Base-by-base conservation (phyloP, 2,329 filamentous ascomycete species). In the Leptosphaerulina australis region DNA sequence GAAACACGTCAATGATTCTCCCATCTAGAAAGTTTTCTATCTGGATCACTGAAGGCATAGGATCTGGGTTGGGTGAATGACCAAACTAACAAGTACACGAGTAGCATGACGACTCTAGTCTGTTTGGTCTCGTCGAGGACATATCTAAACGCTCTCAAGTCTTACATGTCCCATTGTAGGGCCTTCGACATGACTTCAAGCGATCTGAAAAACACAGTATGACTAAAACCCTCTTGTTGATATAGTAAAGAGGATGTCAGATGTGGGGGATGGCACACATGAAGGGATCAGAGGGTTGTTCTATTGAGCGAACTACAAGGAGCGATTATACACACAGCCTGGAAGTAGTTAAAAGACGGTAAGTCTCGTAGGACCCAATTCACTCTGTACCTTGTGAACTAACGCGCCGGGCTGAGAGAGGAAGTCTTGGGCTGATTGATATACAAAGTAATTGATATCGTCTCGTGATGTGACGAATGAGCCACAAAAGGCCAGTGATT, bases 351-450 rank as follows among this genome's bases (percentile, higher is more conserved):
- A n/a, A n/a, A n/a, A n/a, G n/a, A n/a, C n/a, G n/a, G n/a, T n/a
- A n/a, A n/a, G n/a, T n/a, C n/a, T n/a, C n/a, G n/a, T n/a, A n/a
- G n/a, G n/a, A n/a, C n/a, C n/a, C n/a, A n/a, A n/a, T n/a, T n/a
- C n/a, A n/a, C n/a, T n/a, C n/a, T n/a, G n/a, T n/a, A n/a, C n/a
- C n/a, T n/a, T n/a, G n/a, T n/a, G n/a, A n/a, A n/a, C n/a, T 4
- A 77, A 59, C 7, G 53, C 29, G 7, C 35, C 44, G 29, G 52
- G 59, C 9, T 62, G 46, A 20, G 59, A n/a, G 5, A 80, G 47
- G 52, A 66, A 76, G 11, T 79, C 76, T 49, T 77, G 75, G 0
- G 74, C 77, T 0, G 76, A 78, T 44, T 76, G 70, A 50, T 79
- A 74, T 1, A 79, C 65, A 51, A 77, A 56, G 50, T 58, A 60